phyloP scores from a whole-genome alignment of 768 basidiomycete genomes.

The Boletus rubescentipes region DNA sequence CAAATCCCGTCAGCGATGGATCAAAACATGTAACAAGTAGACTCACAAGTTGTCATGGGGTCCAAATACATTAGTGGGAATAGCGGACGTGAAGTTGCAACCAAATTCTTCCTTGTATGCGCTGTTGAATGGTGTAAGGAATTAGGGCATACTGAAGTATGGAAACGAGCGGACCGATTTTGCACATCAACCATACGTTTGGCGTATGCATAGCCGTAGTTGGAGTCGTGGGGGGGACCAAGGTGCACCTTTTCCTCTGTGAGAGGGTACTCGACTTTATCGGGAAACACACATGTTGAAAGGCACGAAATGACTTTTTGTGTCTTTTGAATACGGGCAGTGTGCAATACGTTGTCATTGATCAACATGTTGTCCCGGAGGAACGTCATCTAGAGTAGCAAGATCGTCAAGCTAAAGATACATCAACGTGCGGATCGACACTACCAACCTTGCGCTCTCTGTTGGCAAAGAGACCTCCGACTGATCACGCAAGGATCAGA shows the following conservation, averaged over 20 bases:
- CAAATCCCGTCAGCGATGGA: slow-evolving; percentile 7
- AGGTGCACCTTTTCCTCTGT: slow-evolving; percentile 91
- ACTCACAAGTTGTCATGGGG: slow-evolving; percentile 89
- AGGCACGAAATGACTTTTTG: slow-evolving; percentile 91
- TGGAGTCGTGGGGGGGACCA: slow-evolving; percentile 90
- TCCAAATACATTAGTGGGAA: slow-evolving; percentile 97
- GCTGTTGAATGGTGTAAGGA: slow-evolving; percentile 38
- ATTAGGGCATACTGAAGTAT: too few species aligned
- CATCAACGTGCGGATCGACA: neutral
- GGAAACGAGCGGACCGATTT: slow-evolving; percentile 66
- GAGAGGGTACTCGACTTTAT: slow-evolving; percentile 90
- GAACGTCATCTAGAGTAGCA: slow-evolving; percentile 67
- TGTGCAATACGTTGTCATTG: slow-evolving; percentile 90
- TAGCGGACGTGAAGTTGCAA: slow-evolving; percentile 92
- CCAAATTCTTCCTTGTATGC: slow-evolving; percentile 97
- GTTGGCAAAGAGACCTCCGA: slow-evolving; percentile 94
- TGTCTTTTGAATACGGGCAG: slow-evolving; percentile 60
- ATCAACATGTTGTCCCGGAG: slow-evolving; percentile 93
- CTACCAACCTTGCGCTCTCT: slow-evolving; percentile 83
- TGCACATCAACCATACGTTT: slow-evolving; percentile 95
- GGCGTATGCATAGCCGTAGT: slow-evolving; percentile 96
- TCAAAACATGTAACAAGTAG: neutral
- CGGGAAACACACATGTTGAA: slow-evolving; percentile 97
- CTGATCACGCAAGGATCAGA: slow-evolving; percentile 38
- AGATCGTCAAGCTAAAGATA: neutral